Evolutionary conservation across 2,329 filamentous ascomycete species (phyloP), one percentile per base, ranked within the genome.

Genomic region (Parascedosporium putredinis): DNA sequence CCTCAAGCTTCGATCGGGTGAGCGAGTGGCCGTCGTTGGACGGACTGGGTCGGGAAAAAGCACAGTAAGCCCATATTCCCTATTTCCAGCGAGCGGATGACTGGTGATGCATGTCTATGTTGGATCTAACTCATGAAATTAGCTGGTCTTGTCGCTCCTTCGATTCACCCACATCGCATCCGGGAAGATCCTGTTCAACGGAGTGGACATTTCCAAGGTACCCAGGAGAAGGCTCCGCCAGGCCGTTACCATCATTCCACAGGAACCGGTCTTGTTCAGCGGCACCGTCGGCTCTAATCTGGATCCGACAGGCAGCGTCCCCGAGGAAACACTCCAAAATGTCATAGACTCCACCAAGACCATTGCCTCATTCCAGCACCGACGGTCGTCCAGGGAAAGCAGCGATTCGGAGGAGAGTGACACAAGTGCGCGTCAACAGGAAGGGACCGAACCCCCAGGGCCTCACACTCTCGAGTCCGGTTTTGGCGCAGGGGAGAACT

Each of bases 31-130:
- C 1, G 72, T 90, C 27, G 81, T 87, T 24, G 86, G 86, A 1
- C 77, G 85, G 3, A 89, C 85, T 0, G 79, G 83, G 0, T 86
- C 82, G 3, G 86, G 86, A 2, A 90, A 90, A 63, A 85, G 80
- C 34, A 89, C 86, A 0, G 71, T 88, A 55, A 57, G 65, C n/a
- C n/a, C n/a, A n/a, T n/a, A n/a, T n/a, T n/a, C n/a, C n/a, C n/a
- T n/a, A n/a, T n/a, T n/a, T n/a, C n/a, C n/a, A n/a, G n/a, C n/a
- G n/a, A n/a, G n/a, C n/a, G n/a, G n/a, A n/a, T n/a, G n/a, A n/a
- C n/a, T n/a, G n/a, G n/a, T n/a, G n/a, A n/a, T n/a, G n/a, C n/a
- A n/a, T n/a, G n/a, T n/a, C n/a, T n/a, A n/a, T n/a, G n/a, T n/a
- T n/a, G n/a, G n/a, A n/a, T n/a, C 38, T 42, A 42, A 42, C 20